A percentile compares a stretch with the other conserved stretches of the same genome.
phyloP scores from a whole-genome alignment of 768 basidiomycete genomes.

The Termitomyces sp. region DNA sequence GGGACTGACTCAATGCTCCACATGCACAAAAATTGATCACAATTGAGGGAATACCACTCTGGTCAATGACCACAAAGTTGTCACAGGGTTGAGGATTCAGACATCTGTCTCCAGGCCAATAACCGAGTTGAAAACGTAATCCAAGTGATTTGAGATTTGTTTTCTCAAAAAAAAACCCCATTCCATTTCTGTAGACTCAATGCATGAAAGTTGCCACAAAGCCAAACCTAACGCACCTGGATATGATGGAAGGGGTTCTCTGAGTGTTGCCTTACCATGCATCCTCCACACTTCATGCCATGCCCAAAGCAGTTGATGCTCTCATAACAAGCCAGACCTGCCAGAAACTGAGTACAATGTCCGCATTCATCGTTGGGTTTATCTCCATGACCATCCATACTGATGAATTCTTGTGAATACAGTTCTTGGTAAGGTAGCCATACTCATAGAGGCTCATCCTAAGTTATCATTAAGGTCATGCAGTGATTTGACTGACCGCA shows the following conservation, averaged over 20 bases:
- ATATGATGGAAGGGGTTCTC: conserved; percentile 4
- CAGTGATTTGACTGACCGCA: background rate
- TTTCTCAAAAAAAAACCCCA: background rate
- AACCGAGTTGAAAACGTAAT: too few species aligned
- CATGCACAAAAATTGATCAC: background rate
- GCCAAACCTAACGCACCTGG: background rate
- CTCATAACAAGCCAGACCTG: conserved; percentile 1
- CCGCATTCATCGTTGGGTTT: background rate
- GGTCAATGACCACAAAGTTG: background rate
- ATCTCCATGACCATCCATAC: conserved; percentile 1
- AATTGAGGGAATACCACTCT: background rate
- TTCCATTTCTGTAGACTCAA: background rate
- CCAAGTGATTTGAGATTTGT: background rate
- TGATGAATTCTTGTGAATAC: conserved; percentile 6
- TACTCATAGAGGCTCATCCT: conserved; percentile 3
- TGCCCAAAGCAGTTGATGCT: background rate
- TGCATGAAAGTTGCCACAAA: background rate
- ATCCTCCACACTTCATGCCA: background rate
- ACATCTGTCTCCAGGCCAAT: background rate
- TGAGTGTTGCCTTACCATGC: background rate
- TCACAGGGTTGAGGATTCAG: background rate
- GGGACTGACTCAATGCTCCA: background rate
- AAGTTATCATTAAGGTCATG: background rate
- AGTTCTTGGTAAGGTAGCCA: conserved; percentile 2
- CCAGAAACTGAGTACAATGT: background rate